Base-by-base conservation (phyloP, 768 basidiomycete species). In the Tylopilus subfusipes region DNA sequence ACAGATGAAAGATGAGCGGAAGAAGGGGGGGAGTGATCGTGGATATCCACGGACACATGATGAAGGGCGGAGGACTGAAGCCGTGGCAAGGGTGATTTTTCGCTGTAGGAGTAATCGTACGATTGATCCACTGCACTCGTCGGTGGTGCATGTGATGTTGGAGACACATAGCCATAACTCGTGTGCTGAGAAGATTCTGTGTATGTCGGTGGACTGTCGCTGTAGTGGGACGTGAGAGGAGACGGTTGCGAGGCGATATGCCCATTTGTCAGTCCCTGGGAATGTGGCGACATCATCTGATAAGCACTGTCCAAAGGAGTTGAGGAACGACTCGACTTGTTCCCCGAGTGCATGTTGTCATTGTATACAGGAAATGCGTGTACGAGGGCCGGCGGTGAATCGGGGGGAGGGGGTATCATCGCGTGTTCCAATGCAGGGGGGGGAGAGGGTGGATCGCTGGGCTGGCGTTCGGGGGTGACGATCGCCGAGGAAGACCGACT, bases 311-410 rank as follows among this genome's bases (percentile, higher is more conserved):
- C 77, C 3, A 80, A 74, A 0, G 79, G 79, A 2, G 78, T 75
- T 1, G 80, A 73, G 1, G 76, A 79, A 25, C 77, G 74, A 54
- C 72, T 71, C 9, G 75, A 73, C 47, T 66, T 68, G 59, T 65
- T 69, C 5, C 65, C 72, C 47, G 75, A 70, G 46, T 70, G 68
- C 25, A 72, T 30, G 44, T 49, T 52, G 9, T 67, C 69, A 0
- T 44, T 52, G 50, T 72, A 72, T 11, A 62, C 48, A 12, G 63
- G 29, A 25, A 59, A 72, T 0, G 83, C 82, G 16, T 78, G 80
- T 0, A 77, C 76, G 36, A 84, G 72, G 1, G 79, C 72, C 0
- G 82, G 83, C 0, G 83, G 81, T 0, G 83, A 82, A 42, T 83
- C 78, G 0, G 82, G 82, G 0, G 82, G 78, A 0, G 78, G 72